Conservation (phyloP, 345 rosid genomes). For the Citrus glauca region DNA sequence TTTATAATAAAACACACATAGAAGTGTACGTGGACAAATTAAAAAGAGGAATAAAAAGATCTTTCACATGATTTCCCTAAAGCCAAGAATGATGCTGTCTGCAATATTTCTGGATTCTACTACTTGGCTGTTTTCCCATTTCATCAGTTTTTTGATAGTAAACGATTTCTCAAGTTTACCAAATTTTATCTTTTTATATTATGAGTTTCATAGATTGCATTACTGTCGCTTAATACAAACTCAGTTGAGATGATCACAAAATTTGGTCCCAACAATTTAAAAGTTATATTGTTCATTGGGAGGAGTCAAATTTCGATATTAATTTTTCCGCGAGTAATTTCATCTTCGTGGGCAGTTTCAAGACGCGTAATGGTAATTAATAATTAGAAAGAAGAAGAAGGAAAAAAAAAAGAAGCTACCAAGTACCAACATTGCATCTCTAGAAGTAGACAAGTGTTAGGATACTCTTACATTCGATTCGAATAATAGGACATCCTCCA, state of each 20-base stretch:
- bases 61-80: neutral
- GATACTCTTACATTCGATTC: neutral
- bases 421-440: neutral
- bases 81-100: neutral
- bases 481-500: slow-evolving; percentile 3
- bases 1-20: neutral
- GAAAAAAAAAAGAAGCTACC: neutral
- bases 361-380: neutral
- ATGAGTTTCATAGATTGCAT: neutral
- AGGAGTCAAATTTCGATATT: neutral
- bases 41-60: neutral
- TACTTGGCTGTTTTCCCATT: neutral
- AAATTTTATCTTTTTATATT: neutral
- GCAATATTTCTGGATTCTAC: neutral
- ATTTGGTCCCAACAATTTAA: too few species aligned
- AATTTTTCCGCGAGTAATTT: neutral
- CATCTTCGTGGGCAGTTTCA: neutral
- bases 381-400: too few species aligned
- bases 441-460: slow-evolving; percentile 1
- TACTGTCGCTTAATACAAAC: too few species aligned
- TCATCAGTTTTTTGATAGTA: neutral
- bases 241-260: too few species aligned
- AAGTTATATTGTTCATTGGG: neutral
- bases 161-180: neutral
- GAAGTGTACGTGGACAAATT: neutral